Evolutionary conservation across 83 land plant species (phyloP).

Genomic region (Diphasiastrum complanatum): DNA sequence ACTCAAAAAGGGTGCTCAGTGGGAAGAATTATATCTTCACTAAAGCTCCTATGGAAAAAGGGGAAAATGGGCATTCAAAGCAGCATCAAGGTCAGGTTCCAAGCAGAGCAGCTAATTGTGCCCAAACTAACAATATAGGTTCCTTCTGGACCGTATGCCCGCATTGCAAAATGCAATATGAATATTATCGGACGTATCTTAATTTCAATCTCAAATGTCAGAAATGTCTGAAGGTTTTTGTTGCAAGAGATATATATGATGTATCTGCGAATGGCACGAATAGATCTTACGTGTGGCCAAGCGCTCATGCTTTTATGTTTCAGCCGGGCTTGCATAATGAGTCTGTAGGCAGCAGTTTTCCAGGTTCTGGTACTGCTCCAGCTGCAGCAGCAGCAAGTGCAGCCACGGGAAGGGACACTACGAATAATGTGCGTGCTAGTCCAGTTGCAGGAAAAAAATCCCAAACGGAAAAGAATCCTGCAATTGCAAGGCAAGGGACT

Average conservation of each 20-base stretch:
- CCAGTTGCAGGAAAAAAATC: neutral
- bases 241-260: conserved; percentile 44
- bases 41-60: conserved; percentile 9
- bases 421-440: neutral
- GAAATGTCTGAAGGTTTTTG: conserved; percentile 46
- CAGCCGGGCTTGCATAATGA: neutral
- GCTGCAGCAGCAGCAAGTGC: neutral
- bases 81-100: neutral
- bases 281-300: conserved; percentile 5
- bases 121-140: neutral
- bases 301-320: neutral
- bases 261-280: conserved; percentile 4
- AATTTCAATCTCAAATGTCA: conserved; percentile 46
- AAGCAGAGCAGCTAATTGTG: neutral
- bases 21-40: neutral
- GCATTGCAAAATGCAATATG: conserved; percentile 32
- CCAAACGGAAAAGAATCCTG: neutral
- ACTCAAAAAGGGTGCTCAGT: neutral
- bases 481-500: neutral
- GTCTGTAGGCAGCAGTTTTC: neutral
- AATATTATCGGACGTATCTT: conserved; percentile 28
- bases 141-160: conserved; percentile 43
- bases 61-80: conserved; percentile 1
- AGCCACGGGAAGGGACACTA: neutral
- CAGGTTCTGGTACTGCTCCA: neutral